phyloP scores from a whole-genome alignment of 768 basidiomycete species.

The Coprinellus micaceus region DNA sequence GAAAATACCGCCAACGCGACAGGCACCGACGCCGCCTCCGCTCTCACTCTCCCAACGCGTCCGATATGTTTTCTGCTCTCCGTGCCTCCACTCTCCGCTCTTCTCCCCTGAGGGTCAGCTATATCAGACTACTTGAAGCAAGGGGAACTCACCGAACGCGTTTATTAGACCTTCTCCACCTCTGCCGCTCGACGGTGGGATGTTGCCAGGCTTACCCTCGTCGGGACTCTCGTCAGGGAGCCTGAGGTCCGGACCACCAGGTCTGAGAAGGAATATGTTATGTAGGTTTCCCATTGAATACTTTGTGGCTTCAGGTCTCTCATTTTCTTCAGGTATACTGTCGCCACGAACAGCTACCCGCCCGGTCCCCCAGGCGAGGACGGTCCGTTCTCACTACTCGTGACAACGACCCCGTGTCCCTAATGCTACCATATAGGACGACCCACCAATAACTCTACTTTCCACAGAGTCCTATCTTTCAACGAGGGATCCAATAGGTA shows the following conservation, averaged over 20 bases:
- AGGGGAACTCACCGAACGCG: too few species aligned
- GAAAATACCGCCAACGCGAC: neutral
- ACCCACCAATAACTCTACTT: conserved; percentile 50
- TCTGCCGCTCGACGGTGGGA: conserved; percentile 52
- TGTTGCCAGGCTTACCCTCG: conserved; percentile 70
- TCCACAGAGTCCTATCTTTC: conserved; percentile 78
- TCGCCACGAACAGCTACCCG: conserved; percentile 67
- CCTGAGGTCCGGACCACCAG: conserved; percentile 69
- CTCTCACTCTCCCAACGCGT: neutral
- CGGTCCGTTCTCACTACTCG: conserved; percentile 46
- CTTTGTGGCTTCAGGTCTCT: neutral
- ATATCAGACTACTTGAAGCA: too few species aligned
- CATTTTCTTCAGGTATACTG: conserved; percentile 53
- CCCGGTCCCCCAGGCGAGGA: conserved; percentile 56
- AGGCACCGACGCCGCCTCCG: neutral
- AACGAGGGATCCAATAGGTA: conserved; percentile 55
- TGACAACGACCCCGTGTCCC: neutral
- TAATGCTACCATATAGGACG: conserved; percentile 40
- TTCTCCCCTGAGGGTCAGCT: conserved; percentile 2
- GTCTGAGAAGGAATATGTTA: conserved; percentile 73
- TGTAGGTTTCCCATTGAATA: conserved; percentile 42
- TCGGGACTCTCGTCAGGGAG: conserved; percentile 69
- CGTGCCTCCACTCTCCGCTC: conserved; percentile 25
- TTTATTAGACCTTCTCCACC: conserved; percentile 60
- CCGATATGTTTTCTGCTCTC: conserved; percentile 49